A percentile compares a stretch with the other conserved stretches of the same genome.
phyloP scores from a whole-genome alignment of 306 rosid genomes.

The Morella rubra region DNA sequence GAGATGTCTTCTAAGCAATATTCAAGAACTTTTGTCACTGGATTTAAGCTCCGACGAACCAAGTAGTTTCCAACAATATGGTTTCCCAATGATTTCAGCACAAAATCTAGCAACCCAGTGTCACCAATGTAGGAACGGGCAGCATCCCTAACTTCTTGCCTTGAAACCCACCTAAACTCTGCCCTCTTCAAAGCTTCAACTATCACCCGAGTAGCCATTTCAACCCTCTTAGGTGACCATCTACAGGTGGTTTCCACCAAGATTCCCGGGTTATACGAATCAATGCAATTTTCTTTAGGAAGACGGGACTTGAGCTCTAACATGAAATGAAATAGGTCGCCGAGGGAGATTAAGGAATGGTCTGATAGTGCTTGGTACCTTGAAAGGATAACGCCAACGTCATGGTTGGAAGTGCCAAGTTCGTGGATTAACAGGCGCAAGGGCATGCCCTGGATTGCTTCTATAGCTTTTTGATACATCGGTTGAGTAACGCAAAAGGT shows the following conservation, averaged over 20 bases:
- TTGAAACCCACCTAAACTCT: conserved; percentile 64
- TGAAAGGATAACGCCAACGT: conserved; percentile 53
- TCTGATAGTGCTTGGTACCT: conserved; percentile 73
- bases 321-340: conserved; percentile 69
- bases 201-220: conserved; percentile 67
- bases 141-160: conserved; percentile 83
- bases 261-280: conserved; percentile 33
- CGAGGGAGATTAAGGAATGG: conserved; percentile 63
- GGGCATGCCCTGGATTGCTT: conserved; percentile 70
- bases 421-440: conserved; percentile 51
- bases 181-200: conserved; percentile 65
- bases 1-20: conserved; percentile 80
- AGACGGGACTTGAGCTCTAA: conserved; percentile 70
- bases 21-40: conserved; percentile 73
- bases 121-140: conserved; percentile 76
- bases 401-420: conserved; percentile 42
- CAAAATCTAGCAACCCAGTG: conserved; percentile 75
- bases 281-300: conserved; percentile 38
- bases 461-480: conserved; percentile 64
- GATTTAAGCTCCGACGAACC: conserved; percentile 74
- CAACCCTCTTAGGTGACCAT: conserved; percentile 80
- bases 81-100: conserved; percentile 72
- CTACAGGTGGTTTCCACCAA: conserved; percentile 56
- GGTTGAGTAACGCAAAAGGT: conserved; percentile 59
- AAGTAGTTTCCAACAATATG: conserved; percentile 70